These are phyloP conservation scores for Fusarium sp. DNA, from an alignment of 2,329 filamentous ascomycete species.

Conservation along the genomic window DNA sequence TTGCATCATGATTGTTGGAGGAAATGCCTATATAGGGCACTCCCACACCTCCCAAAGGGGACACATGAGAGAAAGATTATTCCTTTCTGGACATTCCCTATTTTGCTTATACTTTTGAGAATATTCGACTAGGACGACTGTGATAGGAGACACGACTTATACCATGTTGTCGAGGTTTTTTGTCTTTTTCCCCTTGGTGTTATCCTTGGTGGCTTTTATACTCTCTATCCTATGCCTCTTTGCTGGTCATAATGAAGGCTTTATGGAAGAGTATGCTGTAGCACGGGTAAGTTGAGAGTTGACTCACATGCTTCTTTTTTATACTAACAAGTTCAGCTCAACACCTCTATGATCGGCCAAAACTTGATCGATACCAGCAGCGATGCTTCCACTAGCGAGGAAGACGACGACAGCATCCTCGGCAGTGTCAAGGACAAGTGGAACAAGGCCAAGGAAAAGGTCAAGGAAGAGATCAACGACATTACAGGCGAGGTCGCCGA, in stretches of 20 bases:
- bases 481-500: slow-evolving; percentile 52
- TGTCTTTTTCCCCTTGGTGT: slow-evolving; percentile 49
- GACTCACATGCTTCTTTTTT: too few species aligned
- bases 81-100: slow-evolving; percentile 11
- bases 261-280: slow-evolving; percentile 55
- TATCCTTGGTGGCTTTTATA: slow-evolving; percentile 51
- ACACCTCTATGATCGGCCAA: slow-evolving; percentile 52
- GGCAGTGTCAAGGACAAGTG: slow-evolving; percentile 44
- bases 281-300: slow-evolving; percentile 46
- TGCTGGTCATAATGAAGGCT: slow-evolving; percentile 52
- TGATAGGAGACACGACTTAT: slow-evolving; percentile 6
- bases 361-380: slow-evolving; percentile 42
- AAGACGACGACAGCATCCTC: slow-evolving; percentile 42
- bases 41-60: slow-evolving; percentile 12
- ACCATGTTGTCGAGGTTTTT: slow-evolving; percentile 43
- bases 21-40: slow-evolving; percentile 24
- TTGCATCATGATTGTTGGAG: slow-evolving; percentile 32
- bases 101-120: slow-evolving; percentile 14
- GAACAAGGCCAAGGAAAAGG: slow-evolving; percentile 46
- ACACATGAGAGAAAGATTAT: neutral
- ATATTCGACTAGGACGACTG: neutral
- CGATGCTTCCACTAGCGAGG: slow-evolving; percentile 40
- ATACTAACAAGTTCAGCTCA: slow-evolving; percentile 44
- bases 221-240: slow-evolving; percentile 52
- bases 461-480: slow-evolving; percentile 51